A percentile compares a stretch with the other conserved stretches of the same genome.
phyloP scores from a whole-genome alignment of 2,329 filamentous ascomycete genomes.

The Exophiala lecanii-corni region DNA sequence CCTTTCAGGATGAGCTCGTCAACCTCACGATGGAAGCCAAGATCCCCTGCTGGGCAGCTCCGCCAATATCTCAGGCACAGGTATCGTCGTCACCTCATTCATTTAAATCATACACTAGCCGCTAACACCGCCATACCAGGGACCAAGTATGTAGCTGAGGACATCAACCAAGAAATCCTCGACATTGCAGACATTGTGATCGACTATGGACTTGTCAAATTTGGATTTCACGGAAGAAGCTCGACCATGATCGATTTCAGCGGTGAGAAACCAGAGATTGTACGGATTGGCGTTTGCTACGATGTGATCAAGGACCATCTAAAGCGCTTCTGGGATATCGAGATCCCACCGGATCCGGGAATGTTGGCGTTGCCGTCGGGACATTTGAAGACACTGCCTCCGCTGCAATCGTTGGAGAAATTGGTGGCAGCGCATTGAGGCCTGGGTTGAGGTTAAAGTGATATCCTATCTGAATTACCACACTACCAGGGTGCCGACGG shows the following conservation, averaged over 20 bases:
- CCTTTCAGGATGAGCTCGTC: constrained; percentile 29
- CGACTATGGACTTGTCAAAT: constrained; percentile 31
- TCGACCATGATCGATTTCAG: constrained; percentile 32
- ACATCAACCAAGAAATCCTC: constrained; percentile 31
- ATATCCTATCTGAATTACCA: no score
- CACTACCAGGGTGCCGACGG: no score
- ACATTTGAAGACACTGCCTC: constrained; percentile 11
- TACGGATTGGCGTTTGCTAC: constrained; percentile 32
- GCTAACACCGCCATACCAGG: constrained; percentile 17
- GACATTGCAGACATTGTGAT: constrained; percentile 31
- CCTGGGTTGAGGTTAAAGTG: no score
- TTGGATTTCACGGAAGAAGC: constrained; percentile 24
- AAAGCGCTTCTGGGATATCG: constrained; percentile 22
- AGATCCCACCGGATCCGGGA: constrained; percentile 24
- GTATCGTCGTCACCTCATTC: background rate
- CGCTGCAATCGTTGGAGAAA: background rate
- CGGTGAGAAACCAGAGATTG: constrained; percentile 20
- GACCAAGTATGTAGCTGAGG: constrained; percentile 28
- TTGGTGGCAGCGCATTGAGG: background rate
- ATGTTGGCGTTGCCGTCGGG: constrained; percentile 16
- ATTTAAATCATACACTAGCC: background rate
- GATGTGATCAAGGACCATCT: constrained; percentile 29
- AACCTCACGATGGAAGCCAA: constrained; percentile 24
- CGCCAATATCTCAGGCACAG: constrained; percentile 30
- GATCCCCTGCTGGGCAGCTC: constrained; percentile 30